A percentile compares a stretch with the other conserved stretches of the same genome.
Conservation (phyloP, 2,329 filamentous ascomycete genomes). For the Paraconiothyrium brasiliense region DNA sequence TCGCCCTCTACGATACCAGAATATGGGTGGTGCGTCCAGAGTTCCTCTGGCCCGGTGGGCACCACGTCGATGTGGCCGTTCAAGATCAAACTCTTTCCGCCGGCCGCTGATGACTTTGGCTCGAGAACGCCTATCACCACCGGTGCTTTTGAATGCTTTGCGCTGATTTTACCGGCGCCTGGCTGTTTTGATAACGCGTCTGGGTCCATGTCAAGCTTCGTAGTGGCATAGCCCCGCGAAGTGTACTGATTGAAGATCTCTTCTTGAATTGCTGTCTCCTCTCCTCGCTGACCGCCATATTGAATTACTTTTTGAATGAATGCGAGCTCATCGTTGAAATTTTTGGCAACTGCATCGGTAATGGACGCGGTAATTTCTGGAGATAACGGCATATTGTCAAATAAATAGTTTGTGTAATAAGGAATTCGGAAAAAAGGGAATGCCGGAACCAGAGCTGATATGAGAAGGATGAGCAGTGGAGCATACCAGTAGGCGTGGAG, state of each 20-base stretch:
- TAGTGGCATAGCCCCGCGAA: slow-evolving; percentile 23
- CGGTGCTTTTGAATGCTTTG: slow-evolving; percentile 26
- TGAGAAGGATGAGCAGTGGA: neutral
- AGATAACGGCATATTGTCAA: slow-evolving; percentile 19
- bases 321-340: slow-evolving; percentile 27
- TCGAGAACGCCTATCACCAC: slow-evolving; percentile 24
- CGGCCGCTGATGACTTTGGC: slow-evolving; percentile 10
- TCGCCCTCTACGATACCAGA: slow-evolving; percentile 30
- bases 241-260: slow-evolving; percentile 25
- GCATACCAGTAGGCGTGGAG: neutral
- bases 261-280: slow-evolving; percentile 27
- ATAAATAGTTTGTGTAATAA: neutral
- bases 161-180: slow-evolving; percentile 23
- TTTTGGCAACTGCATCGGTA: slow-evolving; percentile 25
- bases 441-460: neutral
- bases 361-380: slow-evolving; percentile 21
- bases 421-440: neutral
- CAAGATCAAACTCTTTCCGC: slow-evolving; percentile 30
- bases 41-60: slow-evolving; percentile 27
- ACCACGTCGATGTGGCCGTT: slow-evolving; percentile 35
- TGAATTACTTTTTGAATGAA: slow-evolving; percentile 31
- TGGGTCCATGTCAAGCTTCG: slow-evolving; percentile 25
- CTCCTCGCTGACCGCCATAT: slow-evolving; percentile 30
- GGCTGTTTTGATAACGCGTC: slow-evolving; percentile 24
- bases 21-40: slow-evolving; percentile 32